These are phyloP conservation scores for Pharnaceum exiguum DNA, from an alignment of 148 eudicot species.

Conservation along the genomic window DNA sequence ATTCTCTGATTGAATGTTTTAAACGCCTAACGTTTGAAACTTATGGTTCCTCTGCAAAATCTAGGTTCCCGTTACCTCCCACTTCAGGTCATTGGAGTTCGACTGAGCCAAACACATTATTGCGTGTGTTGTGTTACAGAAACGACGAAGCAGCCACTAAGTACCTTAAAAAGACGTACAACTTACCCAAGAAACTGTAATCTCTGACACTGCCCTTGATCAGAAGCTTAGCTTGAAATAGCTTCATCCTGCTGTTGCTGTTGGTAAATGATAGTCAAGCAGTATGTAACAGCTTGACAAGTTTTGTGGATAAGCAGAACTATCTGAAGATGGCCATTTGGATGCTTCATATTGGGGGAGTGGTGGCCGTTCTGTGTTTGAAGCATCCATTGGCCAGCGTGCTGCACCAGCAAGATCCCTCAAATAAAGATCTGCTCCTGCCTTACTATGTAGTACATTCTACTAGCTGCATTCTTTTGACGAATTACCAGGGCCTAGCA, in stretches of 20 bases:
- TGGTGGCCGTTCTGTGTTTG: no score
- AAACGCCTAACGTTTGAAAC: conserved; percentile 62
- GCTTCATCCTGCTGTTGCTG: not conserved
- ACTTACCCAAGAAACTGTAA: conserved; percentile 81
- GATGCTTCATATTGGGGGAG: no score
- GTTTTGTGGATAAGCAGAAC: conserved; percentile 10
- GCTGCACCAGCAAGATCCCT: no score
- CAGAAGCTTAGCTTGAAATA: not conserved
- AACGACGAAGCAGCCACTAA: conserved; percentile 80
- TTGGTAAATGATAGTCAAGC: not conserved
- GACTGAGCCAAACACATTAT: conserved; percentile 78
- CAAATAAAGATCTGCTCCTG: conserved; percentile 3
- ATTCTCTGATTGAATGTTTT: conserved; percentile 66
- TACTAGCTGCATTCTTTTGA: not conserved
- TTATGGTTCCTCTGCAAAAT: conserved; percentile 75
- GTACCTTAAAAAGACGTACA: conserved; percentile 82
- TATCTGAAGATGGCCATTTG: not conserved
- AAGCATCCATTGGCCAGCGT: no score
- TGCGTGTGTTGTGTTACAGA: conserved; percentile 89
- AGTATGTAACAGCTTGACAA: not conserved
- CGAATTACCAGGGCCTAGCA: conserved; percentile 6
- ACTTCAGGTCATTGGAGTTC: conserved; percentile 92
- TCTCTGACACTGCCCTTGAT: no score
- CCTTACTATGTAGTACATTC: conserved; percentile 2
- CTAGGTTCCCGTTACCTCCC: conserved; percentile 83